phyloP scores from a whole-genome alignment of 2,329 filamentous ascomycete genomes.

The Ceratocystis cubensis region DNA sequence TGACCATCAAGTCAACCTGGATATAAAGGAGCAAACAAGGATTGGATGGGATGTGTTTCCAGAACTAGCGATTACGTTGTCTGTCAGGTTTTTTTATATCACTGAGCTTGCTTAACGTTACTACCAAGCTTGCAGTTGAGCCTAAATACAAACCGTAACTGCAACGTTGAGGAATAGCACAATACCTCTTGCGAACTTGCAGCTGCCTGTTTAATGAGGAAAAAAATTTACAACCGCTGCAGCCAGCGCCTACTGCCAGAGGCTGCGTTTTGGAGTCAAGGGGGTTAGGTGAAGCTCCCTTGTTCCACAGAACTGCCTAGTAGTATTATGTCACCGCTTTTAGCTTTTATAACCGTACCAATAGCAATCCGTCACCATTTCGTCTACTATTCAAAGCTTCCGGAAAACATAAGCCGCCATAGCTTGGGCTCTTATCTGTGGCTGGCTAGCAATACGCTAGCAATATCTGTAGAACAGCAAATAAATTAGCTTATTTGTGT shows the following conservation, averaged over 20 bases:
- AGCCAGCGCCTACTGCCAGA: not conserved
- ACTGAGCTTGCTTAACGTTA: not conserved
- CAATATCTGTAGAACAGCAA: no score
- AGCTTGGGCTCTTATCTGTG: no score
- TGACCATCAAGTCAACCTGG: not conserved
- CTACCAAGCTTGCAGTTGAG: not conserved
- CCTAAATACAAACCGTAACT: not conserved
- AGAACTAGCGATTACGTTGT: not conserved
- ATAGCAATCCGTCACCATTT: not conserved
- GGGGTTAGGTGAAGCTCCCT: not conserved
- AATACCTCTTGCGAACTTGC: not conserved
- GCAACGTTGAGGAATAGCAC: not conserved
- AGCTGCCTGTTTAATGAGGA: not conserved
- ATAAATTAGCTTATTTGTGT: no score
- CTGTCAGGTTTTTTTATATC: not conserved
- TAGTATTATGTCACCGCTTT: not conserved
- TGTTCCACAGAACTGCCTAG: not conserved
- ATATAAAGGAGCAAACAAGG: not conserved
- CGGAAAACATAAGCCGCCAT: not conserved
- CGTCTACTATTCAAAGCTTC: not conserved
- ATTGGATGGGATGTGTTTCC: not conserved
- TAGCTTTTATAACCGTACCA: not conserved
- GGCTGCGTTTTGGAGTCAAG: not conserved
- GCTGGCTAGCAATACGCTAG: no score
- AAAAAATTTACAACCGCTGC: not conserved